These are phyloP conservation scores for Bromus sterilis DNA, from an alignment of 176 grass and related monocot species.

Conservation along the genomic window DNA sequence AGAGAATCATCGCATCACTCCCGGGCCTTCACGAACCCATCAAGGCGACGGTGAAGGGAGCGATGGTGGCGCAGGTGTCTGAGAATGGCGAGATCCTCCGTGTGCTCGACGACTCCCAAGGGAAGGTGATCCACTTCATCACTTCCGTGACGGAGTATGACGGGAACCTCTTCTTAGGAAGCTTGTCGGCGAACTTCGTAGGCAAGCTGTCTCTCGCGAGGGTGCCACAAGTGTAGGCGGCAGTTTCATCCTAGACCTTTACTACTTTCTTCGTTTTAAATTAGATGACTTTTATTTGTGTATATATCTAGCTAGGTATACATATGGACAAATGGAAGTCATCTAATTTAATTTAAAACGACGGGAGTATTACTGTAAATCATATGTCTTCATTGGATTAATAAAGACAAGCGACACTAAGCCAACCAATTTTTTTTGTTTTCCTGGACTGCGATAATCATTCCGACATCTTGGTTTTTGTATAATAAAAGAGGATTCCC, in stretches of 20 bases:
- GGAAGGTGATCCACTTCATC: conserved; percentile 36
- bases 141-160: conserved; percentile 56
- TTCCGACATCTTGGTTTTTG: too few relatives aligned
- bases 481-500: too few relatives aligned
- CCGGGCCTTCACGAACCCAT: neutral
- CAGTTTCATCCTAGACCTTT: neutral
- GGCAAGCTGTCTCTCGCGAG: conserved; percentile 39
- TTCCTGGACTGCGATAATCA: too few relatives aligned
- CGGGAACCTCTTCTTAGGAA: conserved; percentile 50
- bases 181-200: conserved; percentile 31
- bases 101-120: neutral
- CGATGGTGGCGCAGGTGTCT: conserved; percentile 25
- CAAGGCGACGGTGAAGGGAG: neutral
- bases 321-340: too few relatives aligned
- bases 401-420: too few relatives aligned
- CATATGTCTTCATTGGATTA: too few relatives aligned
- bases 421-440: too few relatives aligned
- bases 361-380: too few relatives aligned
- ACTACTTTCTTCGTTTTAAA: too few relatives aligned
- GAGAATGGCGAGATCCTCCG: neutral
- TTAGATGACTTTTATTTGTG: too few relatives aligned
- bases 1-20: conserved; percentile 38
- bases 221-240: neutral
- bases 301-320: too few relatives aligned
- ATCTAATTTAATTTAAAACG: too few relatives aligned